Conservation (phyloP, 257 asterid species). For the Dorcoceras hygrometricum region DNA sequence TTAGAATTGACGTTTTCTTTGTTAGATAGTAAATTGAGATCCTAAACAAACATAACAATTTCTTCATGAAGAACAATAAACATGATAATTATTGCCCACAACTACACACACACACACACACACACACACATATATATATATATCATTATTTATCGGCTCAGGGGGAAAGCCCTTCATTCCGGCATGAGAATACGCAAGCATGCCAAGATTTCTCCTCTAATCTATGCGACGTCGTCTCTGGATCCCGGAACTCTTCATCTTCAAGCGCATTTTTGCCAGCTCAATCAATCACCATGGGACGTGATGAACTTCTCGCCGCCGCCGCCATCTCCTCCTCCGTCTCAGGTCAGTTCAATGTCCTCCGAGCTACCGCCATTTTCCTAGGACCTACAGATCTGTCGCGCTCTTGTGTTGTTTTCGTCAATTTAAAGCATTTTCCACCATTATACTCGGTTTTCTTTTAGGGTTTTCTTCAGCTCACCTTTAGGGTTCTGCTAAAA, state of each 20-base stretch:
- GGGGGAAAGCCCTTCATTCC: background rate
- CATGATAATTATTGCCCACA: too few relatives aligned
- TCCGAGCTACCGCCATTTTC: background rate
- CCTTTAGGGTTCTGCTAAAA: too few relatives aligned
- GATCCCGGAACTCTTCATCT: conserved; percentile 2
- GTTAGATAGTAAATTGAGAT: too few relatives aligned
- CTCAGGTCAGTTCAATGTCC: conserved; percentile 19
- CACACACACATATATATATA: too few relatives aligned
- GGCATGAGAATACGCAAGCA: conserved; percentile 52
- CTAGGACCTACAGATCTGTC: conserved; percentile 9
- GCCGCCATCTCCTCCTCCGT: conserved; percentile 12
- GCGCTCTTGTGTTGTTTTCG: background rate
- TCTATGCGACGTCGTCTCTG: conserved; percentile 18
- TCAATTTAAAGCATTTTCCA: too few relatives aligned
- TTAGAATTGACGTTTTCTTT: too few relatives aligned
- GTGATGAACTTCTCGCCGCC: conserved; percentile 12
- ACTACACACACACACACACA: too few relatives aligned
- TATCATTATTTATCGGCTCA: too few relatives aligned
- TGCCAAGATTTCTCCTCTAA: conserved; percentile 40
- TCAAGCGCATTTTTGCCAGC: conserved; percentile 35
- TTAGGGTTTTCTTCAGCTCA: too few relatives aligned
- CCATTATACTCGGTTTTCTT: too few relatives aligned
- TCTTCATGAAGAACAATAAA: too few relatives aligned
- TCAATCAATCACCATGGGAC: conserved; percentile 47
- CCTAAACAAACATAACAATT: too few relatives aligned